Base-by-base conservation (phyloP, 768 basidiomycete genomes). In the Myochromella boudieri region DNA sequence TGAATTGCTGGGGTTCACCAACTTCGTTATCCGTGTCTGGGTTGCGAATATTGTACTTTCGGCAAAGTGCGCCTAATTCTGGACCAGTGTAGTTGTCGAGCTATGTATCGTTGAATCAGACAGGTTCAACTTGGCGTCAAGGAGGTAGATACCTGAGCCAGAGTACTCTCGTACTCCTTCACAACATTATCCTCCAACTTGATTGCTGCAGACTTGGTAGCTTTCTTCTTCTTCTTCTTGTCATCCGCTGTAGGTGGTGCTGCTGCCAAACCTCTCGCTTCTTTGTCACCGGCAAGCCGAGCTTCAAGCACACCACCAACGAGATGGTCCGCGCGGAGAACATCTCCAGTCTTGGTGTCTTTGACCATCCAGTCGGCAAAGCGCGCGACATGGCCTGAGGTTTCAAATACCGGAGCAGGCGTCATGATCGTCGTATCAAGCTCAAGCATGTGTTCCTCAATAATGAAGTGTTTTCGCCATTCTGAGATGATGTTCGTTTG, bases 311-410 rank as follows among this genome's bases (percentile, higher is more conserved):
- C 95, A 56, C 74, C 85, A 65, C 94, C 93, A 52, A 97, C 93
- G 14, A 98, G 80, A 68, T 97, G 97, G 66, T 98, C 95, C 20
- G 95, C 95, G 36, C 95, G 86, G 58, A 97, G 83, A 38, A 98
- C 95, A 59, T 98, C 94, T 36, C 94, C 93, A n/a, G 89, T 95
- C 72, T 91, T 84, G 20, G 74, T 72, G 58, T 98, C 95, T 72
- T 95, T 97, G 61, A 92, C 91, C 95, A 97, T 98, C 95, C 95
- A 99, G 63, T 99, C 97, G 4, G 95, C 91, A 62, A 98, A 99
- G 55, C 95, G 83, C 33, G 94, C 95, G 51, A 98, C 95, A 70
- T 98, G 97, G 22, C 97, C 95, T 26, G 94, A 97, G 0, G 95
- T 85, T 67, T 97, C 95, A 62, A 98, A 95, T 8, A 98, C 95